Conservation (phyloP, 495 filamentous ascomycete species). For the Aspergillus cristatus region DNA sequence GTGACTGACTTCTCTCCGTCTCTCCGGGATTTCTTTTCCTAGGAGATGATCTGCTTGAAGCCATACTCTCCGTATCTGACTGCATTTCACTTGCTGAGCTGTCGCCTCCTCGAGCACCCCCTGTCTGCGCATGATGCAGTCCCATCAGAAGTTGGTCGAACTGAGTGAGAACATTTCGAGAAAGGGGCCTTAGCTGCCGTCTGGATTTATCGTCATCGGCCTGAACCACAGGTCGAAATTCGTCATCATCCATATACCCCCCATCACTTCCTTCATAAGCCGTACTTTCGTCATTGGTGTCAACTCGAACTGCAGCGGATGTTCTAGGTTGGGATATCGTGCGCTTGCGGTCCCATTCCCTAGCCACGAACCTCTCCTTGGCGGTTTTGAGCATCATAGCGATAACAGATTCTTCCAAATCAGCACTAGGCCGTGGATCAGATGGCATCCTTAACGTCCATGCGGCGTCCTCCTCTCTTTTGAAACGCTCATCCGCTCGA, state of each 20-base stretch:
- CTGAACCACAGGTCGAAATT: conserved; percentile 35
- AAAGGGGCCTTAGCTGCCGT: conserved; percentile 50
- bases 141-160: conserved; percentile 57
- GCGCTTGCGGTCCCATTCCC: conserved; percentile 19
- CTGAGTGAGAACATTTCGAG: conserved; percentile 53
- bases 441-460: conserved; percentile 37
- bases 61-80: conserved; percentile 14
- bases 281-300: conserved; percentile 6
- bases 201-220: conserved; percentile 56
- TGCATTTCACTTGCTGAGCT: conserved; percentile 12
- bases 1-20: conserved; percentile 12
- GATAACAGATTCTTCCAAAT: conserved; percentile 57
- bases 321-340: background rate
- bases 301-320: background rate
- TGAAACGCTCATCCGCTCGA: conserved; percentile 37
- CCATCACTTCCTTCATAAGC: conserved; percentile 13
- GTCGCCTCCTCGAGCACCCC: conserved; percentile 22
- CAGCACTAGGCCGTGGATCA: conserved; percentile 40
- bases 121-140: conserved; percentile 53
- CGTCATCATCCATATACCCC: conserved; percentile 8
- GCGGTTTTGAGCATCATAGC: conserved; percentile 53
- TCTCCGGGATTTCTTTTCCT: conserved; percentile 6
- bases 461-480: conserved; percentile 31
- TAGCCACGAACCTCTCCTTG: conserved; percentile 47
- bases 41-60: conserved; percentile 7